Conservation (phyloP, 306 rosid genomes). For the Pachyrhizus erosus region DNA sequence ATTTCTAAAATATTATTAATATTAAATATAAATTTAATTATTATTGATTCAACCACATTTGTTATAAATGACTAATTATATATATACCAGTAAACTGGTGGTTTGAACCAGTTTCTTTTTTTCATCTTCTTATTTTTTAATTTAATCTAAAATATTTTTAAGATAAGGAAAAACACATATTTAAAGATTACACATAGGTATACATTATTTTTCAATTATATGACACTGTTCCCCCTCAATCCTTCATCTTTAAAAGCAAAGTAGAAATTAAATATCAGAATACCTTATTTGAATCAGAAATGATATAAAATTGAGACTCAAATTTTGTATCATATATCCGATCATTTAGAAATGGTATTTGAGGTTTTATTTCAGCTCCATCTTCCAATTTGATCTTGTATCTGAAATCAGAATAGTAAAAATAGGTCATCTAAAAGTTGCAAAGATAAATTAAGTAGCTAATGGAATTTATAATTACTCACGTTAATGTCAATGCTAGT, state of each 20-base stretch:
- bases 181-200: too few species aligned
- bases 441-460: slow-evolving; percentile 40
- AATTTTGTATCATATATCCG: slow-evolving; percentile 88
- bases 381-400: slow-evolving; percentile 96
- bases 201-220: too few species aligned
- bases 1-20: too few species aligned
- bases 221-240: slow-evolving; percentile 3
- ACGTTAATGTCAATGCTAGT: slow-evolving; percentile 85
- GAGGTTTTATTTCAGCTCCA: slow-evolving; percentile 89
- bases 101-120: too few species aligned
- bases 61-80: too few species aligned
- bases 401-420: slow-evolving; percentile 59
- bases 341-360: slow-evolving; percentile 79
- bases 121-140: too few species aligned
- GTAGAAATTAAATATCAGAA: slow-evolving; percentile 32
- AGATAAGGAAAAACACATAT: too few species aligned
- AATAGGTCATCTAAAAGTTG: slow-evolving; percentile 25
- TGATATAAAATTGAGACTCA: slow-evolving; percentile 97
- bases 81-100: too few species aligned
- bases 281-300: slow-evolving; percentile 90
- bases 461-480: slow-evolving; percentile 50
- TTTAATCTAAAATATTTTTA: too few species aligned
- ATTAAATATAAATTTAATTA: too few species aligned
- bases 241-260: slow-evolving; percentile 29
- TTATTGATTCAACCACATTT: too few species aligned